These are phyloP conservation scores for Penicillium aurantiogriseum DNA, from an alignment of 2,329 filamentous ascomycete species.

Conservation along the genomic window DNA sequence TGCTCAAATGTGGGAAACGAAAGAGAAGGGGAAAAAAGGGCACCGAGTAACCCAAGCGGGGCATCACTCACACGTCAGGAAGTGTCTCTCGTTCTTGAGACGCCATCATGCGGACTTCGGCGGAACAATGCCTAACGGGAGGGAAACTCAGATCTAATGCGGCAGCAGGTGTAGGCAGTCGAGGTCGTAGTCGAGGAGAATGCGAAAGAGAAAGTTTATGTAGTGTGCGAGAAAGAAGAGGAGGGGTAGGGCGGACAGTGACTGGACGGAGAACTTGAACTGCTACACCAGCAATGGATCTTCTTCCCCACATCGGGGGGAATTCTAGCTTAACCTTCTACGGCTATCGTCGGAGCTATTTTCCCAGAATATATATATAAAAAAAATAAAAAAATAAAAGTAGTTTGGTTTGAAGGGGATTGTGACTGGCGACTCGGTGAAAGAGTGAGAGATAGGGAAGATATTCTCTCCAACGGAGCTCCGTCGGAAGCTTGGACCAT, in stretches of 20 bases:
- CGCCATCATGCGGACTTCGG: conserved; percentile 45
- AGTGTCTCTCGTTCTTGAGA: conserved; percentile 46
- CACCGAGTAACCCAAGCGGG: not conserved
- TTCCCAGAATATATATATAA: not conserved
- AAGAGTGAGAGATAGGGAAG: not conserved
- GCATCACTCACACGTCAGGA: conserved; percentile 42
- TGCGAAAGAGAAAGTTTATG: conserved; percentile 17
- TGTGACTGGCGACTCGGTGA: not conserved
- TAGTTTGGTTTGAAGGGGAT: not conserved
- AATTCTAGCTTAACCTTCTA: conserved; percentile 11
- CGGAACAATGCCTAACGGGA: conserved; percentile 39
- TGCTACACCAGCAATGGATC: conserved; percentile 32
- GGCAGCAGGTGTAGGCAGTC: conserved; percentile 13
- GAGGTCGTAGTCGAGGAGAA: conserved; percentile 18
- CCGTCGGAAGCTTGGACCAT: conserved; percentile 35
- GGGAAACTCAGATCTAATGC: conserved; percentile 18
- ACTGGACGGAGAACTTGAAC: conserved; percentile 26
- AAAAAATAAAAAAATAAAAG: no score
- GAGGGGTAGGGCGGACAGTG: conserved; percentile 30
- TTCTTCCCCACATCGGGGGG: conserved; percentile 37
- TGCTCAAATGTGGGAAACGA: not conserved
- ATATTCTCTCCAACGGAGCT: conserved; percentile 19
- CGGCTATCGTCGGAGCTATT: conserved; percentile 25
- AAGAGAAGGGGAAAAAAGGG: not conserved
- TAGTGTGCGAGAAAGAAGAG: conserved; percentile 19